Evolutionary conservation across 495 filamentous ascomycete species (phyloP).

Genomic region (Xylaria castorea): DNA sequence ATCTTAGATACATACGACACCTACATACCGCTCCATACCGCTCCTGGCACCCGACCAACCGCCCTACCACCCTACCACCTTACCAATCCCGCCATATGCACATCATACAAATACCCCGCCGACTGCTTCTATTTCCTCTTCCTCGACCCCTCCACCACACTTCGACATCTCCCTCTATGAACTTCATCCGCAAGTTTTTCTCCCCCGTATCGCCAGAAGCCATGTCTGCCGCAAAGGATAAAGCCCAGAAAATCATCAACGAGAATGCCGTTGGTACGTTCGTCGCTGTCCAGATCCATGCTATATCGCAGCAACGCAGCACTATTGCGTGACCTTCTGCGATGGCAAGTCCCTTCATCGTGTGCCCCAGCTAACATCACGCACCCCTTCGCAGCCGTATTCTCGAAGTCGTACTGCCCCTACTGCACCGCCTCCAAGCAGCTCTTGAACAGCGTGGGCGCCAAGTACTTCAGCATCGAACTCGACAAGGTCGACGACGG

Average conservation of each 20-base stretch:
- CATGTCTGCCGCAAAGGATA: constrained; percentile 86
- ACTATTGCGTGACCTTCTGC: neutral
- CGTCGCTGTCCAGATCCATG: neutral
- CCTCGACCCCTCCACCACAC: constrained; percentile 35
- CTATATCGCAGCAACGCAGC: neutral
- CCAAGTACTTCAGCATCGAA: constrained; percentile 79
- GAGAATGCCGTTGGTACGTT: constrained; percentile 88
- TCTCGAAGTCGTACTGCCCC: constrained; percentile 97
- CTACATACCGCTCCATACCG: too few relatives aligned
- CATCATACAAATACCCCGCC: constrained; percentile 31
- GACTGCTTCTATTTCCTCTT: constrained; percentile 12
- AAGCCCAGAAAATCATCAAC: constrained; percentile 86
- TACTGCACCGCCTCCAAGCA: constrained; percentile 85
- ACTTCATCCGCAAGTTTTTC: constrained; percentile 80
- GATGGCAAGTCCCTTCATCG: neutral
- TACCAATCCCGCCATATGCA: neutral
- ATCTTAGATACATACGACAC: neutral
- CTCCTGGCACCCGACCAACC: too few relatives aligned
- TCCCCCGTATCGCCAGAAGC: constrained; percentile 64
- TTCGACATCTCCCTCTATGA: constrained; percentile 60
- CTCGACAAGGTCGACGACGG: constrained; percentile 91
- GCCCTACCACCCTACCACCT: neutral
- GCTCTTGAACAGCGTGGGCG: constrained; percentile 70
- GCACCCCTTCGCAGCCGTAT: constrained; percentile 68
- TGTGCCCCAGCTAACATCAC: neutral